These are phyloP conservation scores for Casuarina equisetifolia DNA, from an alignment of 306 rosid species.

Conservation along the genomic window DNA sequence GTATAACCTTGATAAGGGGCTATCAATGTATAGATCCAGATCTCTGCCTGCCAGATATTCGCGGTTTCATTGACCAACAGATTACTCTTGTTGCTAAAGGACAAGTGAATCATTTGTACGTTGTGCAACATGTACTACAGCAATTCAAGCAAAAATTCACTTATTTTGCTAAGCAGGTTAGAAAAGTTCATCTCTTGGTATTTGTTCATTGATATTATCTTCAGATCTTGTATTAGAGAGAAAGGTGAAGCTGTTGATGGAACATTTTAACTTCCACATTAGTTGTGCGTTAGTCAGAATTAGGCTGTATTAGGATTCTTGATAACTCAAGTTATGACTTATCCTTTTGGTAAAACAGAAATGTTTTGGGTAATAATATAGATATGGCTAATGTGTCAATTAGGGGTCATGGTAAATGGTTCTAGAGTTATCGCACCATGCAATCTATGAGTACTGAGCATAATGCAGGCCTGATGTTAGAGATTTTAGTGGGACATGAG, in stretches of 20 bases:
- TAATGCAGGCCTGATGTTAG: too few relatives aligned
- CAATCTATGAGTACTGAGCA: too few relatives aligned
- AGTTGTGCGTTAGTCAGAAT: not conserved
- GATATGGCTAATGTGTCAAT: too few relatives aligned
- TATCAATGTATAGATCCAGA: slow-evolving; percentile 95
- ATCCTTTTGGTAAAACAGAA: too few relatives aligned
- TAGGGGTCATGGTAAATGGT: too few relatives aligned
- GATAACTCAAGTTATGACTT: too few relatives aligned
- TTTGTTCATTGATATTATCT: not conserved
- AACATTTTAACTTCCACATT: not conserved
- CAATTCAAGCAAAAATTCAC: slow-evolving; percentile 84
- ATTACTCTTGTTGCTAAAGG: slow-evolving; percentile 90
- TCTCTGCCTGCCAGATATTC: slow-evolving; percentile 97
- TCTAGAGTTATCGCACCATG: too few relatives aligned
- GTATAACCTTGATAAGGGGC: slow-evolving; percentile 88
- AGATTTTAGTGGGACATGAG: too few relatives aligned
- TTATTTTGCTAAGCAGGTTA: slow-evolving; percentile 91
- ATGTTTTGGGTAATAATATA: too few relatives aligned
- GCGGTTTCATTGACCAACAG: slow-evolving; percentile 99
- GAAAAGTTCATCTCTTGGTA: slow-evolving; percentile 9
- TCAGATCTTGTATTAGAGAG: not conserved
- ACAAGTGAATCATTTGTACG: slow-evolving; percentile 72
- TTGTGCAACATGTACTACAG: slow-evolving; percentile 82
- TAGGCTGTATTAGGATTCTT: not conserved
- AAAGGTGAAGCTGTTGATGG: not conserved